Evolutionary conservation across 306 rosid genomes (phyloP).

Genomic region (Comarum palustre): DNA sequence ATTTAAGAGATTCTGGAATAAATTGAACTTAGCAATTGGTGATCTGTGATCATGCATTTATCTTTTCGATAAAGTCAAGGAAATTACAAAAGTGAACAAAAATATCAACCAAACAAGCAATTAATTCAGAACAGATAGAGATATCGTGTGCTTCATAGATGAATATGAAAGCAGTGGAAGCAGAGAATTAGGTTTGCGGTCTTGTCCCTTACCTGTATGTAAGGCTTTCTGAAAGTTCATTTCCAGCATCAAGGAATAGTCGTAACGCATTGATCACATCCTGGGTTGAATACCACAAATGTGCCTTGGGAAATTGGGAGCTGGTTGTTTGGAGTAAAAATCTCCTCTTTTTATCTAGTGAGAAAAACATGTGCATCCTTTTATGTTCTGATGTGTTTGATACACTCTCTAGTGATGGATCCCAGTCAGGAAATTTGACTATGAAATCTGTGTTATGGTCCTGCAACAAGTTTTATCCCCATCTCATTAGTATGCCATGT

Average conservation of each 20-base stretch:
- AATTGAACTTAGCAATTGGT: not conserved
- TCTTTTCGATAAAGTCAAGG: not conserved
- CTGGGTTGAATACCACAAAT: constrained; percentile 80
- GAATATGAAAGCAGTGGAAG: not conserved
- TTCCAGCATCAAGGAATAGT: constrained; percentile 59
- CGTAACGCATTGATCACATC: constrained; percentile 61
- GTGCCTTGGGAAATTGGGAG: constrained; percentile 54
- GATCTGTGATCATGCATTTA: not conserved
- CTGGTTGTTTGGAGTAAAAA: constrained; percentile 34
- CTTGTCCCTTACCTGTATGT: constrained; percentile 59
- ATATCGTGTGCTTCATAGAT: not conserved
- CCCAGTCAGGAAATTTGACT: constrained; percentile 85
- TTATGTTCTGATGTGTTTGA: constrained; percentile 28
- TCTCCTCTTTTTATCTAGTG: constrained; percentile 47
- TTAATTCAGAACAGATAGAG: not conserved
- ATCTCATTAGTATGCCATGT: not conserved
- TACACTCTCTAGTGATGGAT: constrained; percentile 43
- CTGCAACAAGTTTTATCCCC: constrained; percentile 39
- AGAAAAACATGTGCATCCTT: constrained; percentile 23
- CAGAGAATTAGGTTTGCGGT: constrained; percentile 5
- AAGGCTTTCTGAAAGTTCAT: constrained; percentile 55
- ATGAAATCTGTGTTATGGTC: constrained; percentile 85
- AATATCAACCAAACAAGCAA: not conserved
- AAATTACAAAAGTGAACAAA: not conserved
- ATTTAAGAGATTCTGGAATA: not conserved